These are phyloP conservation scores for Cadophora gregata DNA, from an alignment of 2,329 filamentous ascomycete genomes.

Conservation along the genomic window DNA sequence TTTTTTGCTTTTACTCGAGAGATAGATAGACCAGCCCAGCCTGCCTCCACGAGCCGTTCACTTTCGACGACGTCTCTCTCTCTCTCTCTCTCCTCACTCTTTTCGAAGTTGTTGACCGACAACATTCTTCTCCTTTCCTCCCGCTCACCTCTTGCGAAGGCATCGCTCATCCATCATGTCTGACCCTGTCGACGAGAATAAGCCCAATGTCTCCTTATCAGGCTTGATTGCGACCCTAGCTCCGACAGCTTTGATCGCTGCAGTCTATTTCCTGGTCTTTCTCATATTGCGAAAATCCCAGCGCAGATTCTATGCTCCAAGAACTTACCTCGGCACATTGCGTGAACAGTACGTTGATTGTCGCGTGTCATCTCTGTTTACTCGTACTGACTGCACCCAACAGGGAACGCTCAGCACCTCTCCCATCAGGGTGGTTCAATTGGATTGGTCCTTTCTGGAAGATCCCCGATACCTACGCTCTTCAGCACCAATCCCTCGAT, in stretches of 20 bases:
- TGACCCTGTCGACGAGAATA: conserved; percentile 16
- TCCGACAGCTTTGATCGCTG: conserved; percentile 50
- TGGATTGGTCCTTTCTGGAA: conserved; percentile 73
- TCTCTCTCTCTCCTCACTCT: background rate
- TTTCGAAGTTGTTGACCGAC: background rate
- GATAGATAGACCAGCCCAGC: conserved; percentile 2
- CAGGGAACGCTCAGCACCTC: conserved; percentile 62
- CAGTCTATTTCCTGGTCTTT: conserved; percentile 54
- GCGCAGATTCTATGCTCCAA: conserved; percentile 58
- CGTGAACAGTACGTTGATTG: conserved; percentile 46
- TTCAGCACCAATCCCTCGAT: conserved; percentile 92
- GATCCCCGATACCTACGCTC: conserved; percentile 75
- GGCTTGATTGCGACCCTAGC: conserved; percentile 56
- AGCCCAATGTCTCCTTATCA: conserved; percentile 37
- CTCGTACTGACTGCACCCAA: conserved; percentile 27
- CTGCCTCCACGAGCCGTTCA: background rate
- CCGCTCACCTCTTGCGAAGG: conserved; percentile 17
- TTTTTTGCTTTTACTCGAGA: conserved; percentile 5
- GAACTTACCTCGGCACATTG: conserved; percentile 60
- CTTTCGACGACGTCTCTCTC: background rate
- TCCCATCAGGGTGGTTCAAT: conserved; percentile 67
- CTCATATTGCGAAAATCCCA: conserved; percentile 55
- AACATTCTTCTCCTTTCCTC: background rate
- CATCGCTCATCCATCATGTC: conserved; percentile 22
- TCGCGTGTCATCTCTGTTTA: background rate